phyloP scores from a whole-genome alignment of 2,329 filamentous ascomycete species.

The Epichloe sp. region DNA sequence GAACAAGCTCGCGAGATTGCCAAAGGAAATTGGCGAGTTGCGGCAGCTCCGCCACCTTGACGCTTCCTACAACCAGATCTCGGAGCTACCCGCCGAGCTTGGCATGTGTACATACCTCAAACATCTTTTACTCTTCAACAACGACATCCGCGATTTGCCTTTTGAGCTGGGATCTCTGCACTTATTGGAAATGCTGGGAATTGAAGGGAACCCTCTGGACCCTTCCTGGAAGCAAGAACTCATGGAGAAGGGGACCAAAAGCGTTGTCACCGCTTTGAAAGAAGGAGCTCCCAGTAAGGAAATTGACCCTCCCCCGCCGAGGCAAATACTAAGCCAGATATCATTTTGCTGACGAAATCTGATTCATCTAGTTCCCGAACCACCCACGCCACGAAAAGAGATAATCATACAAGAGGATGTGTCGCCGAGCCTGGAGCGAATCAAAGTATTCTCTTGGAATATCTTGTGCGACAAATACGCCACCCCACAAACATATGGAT shows the following conservation, averaged over 20 bases:
- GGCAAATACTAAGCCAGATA: not conserved
- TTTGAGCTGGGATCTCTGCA: slow-evolving; percentile 81
- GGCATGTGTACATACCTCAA: slow-evolving; percentile 94
- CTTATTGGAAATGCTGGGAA: slow-evolving; percentile 75
- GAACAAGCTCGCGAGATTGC: slow-evolving; percentile 76
- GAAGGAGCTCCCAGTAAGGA: slow-evolving; percentile 71
- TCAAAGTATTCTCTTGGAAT: slow-evolving; percentile 88
- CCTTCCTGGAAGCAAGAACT: slow-evolving; percentile 67
- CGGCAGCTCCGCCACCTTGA: slow-evolving; percentile 74
- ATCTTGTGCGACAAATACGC: slow-evolving; percentile 91
- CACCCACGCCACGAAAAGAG: slow-evolving; percentile 63
- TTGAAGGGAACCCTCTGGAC: slow-evolving; percentile 82
- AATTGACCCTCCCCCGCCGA: slow-evolving; percentile 6
- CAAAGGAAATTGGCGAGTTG: slow-evolving; percentile 67
- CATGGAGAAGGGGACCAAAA: slow-evolving; percentile 76
- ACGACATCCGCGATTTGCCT: slow-evolving; percentile 70
- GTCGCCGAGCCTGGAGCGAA: slow-evolving; percentile 47
- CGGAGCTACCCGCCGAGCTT: slow-evolving; percentile 72
- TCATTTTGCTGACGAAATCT: slow-evolving; percentile 10
- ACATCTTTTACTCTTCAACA: slow-evolving; percentile 79
- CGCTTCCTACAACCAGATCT: slow-evolving; percentile 76
- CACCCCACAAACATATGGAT: slow-evolving; percentile 74
- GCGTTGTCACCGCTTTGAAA: slow-evolving; percentile 68
- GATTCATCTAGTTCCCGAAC: slow-evolving; percentile 49
- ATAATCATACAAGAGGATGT: slow-evolving; percentile 63